Evolutionary conservation across 2,329 filamentous ascomycete species (phyloP).

Genomic region (Aspergillus fructus): DNA sequence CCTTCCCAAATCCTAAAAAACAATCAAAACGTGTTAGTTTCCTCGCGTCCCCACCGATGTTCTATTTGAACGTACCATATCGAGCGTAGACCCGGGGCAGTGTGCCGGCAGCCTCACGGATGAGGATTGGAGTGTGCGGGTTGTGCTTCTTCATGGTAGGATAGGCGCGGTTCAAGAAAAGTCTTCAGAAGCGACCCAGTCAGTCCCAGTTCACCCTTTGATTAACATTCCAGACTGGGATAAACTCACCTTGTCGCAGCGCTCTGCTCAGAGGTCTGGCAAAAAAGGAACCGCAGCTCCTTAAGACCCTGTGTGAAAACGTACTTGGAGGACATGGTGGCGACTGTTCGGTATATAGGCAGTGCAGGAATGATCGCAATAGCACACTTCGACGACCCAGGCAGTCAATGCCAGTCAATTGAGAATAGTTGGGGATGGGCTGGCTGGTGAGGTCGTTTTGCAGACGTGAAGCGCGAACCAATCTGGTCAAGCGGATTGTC

Average conservation of each 20-base stretch:
- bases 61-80: slow-evolving; percentile 66
- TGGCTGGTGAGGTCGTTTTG: neutral
- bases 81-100: slow-evolving; percentile 84
- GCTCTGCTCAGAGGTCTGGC: slow-evolving; percentile 89
- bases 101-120: slow-evolving; percentile 85
- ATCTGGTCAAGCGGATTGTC: slow-evolving; percentile 26
- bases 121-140: slow-evolving; percentile 86
- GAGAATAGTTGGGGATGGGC: neutral
- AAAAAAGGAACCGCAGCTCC: slow-evolving; percentile 96
- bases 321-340: slow-evolving; percentile 85
- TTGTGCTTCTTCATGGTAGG: slow-evolving; percentile 99
- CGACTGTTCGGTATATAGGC: slow-evolving; percentile 5
- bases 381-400: neutral
- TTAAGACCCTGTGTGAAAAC: slow-evolving; percentile 84
- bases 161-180: slow-evolving; percentile 87
- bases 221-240: neutral
- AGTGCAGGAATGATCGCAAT: neutral
- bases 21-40: slow-evolving; percentile 17
- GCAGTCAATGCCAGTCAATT: slow-evolving; percentile 10
- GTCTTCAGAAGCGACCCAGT: slow-evolving; percentile 51
- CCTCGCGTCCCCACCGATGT: neutral
- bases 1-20: slow-evolving; percentile 61
- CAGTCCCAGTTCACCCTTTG: neutral
- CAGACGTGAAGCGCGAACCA: slow-evolving; percentile 14
- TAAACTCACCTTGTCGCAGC: slow-evolving; percentile 73